Evolutionary conservation across 1,139 yeast species (phyloP), one percentile per base, ranked within the genome.

Genomic region (Diutina pseudorugosa): DNA sequence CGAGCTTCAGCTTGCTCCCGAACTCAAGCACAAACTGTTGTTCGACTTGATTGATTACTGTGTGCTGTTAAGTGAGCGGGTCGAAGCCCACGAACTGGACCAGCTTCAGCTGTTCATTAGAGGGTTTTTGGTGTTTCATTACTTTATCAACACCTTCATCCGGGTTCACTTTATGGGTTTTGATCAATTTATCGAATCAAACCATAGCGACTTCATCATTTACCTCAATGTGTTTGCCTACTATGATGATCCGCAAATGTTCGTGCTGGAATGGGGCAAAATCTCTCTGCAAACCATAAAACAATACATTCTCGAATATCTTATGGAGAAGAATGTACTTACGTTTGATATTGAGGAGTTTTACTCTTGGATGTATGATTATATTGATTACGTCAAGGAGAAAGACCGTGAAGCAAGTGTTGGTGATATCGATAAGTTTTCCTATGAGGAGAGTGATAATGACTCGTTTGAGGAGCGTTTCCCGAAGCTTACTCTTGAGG

Each of bases 141-240:
- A 73, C 58, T 73, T 72, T 58, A 70, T 74, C 52, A 73, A 72
- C 57, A 67, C 73, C 54, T 70, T 72, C 57, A 68, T 74, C 51
- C 71, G 73, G 73, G 55, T 71, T 53, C 75, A 73, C 58, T 74
- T 71, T 59, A 62, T 68, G 52, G 79, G 79, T 7, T 74, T 74
- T 57, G 76, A 71, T 57, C 64, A 65, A 51, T 74, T 74, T 56
- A 70, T 74, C 52, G 69, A 67, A 54, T 59, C 65, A 19, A 66
- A 65, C 55, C 73, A 70, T 54, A 66, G 63, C 52, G 79, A 74
- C 57, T 74, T 74, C 59, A 69, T 73, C 53, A 69, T 74, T 27
- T 74, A 74, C 59, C 61, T 74, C 56, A 72, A 74, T 56, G 66
- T 74, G 41, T 73, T 69, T 64, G 71, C 72, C 53, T 73, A 73